Conservation (phyloP, 768 basidiomycete species). For the Leccinellum luteum region DNA sequence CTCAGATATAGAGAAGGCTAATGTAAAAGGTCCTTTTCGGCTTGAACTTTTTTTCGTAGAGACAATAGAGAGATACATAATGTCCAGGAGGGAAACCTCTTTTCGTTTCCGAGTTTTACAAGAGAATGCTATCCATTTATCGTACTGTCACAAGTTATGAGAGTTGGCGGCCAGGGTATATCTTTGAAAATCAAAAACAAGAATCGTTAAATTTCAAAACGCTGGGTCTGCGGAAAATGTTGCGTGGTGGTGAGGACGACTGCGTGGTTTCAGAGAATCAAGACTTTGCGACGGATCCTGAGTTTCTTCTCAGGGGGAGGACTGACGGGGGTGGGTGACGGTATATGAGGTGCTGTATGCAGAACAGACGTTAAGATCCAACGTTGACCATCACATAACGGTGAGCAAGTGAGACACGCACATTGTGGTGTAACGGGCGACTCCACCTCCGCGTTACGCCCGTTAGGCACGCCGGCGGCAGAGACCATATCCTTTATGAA, state of each 20-base stretch:
- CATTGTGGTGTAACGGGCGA: slow-evolving; percentile 4
- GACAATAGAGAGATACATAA: no score
- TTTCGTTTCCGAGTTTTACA: background rate
- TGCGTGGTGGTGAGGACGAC: background rate
- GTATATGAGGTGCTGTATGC: slow-evolving; percentile 8
- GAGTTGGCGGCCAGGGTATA: slow-evolving; percentile 6
- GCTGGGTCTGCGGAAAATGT: background rate
- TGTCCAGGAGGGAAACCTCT: slow-evolving; percentile 2
- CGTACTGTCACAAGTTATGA: slow-evolving; percentile 14
- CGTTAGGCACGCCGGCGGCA: slow-evolving; percentile 11
- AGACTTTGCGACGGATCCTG: slow-evolving; percentile 31
- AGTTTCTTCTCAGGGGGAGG: slow-evolving; percentile 27
- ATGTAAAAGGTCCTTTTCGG: slow-evolving; percentile 2
- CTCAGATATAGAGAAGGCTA: background rate
- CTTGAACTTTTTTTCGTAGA: background rate
- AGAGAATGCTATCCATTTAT: slow-evolving; percentile 15
- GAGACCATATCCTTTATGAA: slow-evolving; percentile 33
- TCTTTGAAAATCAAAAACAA: slow-evolving; percentile 5
- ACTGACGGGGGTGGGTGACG: slow-evolving; percentile 4
- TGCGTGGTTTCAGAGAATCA: slow-evolving; percentile 21
- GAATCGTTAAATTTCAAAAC: slow-evolving; percentile 5
- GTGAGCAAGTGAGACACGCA: slow-evolving; percentile 4
- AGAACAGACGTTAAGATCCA: background rate
- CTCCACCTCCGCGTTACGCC: background rate
- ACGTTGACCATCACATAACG: background rate